Percentiles rank a stretch among this genome's conserved stretches.
These are phyloP conservation scores for Quercus robur DNA, from an alignment of 306 rosid species.

Conservation along the genomic window DNA sequence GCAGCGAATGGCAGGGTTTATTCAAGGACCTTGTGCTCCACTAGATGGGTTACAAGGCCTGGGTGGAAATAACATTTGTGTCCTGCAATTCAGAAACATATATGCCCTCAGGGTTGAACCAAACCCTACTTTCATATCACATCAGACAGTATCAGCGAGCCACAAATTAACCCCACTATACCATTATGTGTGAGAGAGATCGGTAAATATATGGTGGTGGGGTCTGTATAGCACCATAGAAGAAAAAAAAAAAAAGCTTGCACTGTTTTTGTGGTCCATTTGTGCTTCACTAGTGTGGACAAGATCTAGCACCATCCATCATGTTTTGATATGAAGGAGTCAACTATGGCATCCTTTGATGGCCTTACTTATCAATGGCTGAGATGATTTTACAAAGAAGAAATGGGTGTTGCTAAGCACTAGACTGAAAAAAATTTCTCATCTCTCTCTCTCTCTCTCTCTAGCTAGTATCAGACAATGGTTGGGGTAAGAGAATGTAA, in stretches of 20 bases:
- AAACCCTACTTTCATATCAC: constrained; percentile 39
- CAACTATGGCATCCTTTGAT: constrained; percentile 19
- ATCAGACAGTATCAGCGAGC: constrained; percentile 35
- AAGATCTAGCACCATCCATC: constrained; percentile 66
- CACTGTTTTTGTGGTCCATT: constrained; percentile 26
- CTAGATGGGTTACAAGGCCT: constrained; percentile 40
- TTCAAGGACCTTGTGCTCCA: constrained; percentile 40
- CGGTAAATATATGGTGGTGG: constrained; percentile 31
- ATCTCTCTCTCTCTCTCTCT: background rate
- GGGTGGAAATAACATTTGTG: constrained; percentile 30
- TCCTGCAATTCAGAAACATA: constrained; percentile 35
- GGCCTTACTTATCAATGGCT: constrained; percentile 8
- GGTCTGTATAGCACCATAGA: constrained; percentile 39
- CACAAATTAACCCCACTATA: constrained; percentile 35
- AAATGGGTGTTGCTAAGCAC: background rate
- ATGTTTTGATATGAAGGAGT: constrained; percentile 47
- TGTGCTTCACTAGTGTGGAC: constrained; percentile 55
- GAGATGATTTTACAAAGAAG: constrained; percentile 7
- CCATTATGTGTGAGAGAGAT: constrained; percentile 2
- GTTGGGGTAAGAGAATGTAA: background rate
- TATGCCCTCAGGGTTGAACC: constrained; percentile 38
- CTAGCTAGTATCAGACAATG: background rate
- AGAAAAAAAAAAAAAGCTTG: background rate
- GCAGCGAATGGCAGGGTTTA: constrained; percentile 19
- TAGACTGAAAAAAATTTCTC: background rate